Evolutionary conservation across 495 filamentous ascomycete genomes (phyloP).

Genomic region (Aspergillus baeticus): DNA sequence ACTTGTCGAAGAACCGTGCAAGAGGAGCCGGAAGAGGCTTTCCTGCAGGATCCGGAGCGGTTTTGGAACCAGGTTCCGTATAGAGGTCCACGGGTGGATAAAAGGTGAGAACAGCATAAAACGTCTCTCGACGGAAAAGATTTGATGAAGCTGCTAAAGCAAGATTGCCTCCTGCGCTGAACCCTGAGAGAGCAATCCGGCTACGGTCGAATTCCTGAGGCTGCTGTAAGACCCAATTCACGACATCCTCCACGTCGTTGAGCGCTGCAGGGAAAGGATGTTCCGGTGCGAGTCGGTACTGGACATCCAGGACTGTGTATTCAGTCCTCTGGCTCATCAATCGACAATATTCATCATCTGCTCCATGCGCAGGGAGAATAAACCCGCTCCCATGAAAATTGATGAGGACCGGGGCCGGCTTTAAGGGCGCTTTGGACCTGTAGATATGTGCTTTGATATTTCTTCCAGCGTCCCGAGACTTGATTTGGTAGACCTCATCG

Average conservation of each 20-base stretch:
- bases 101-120: conserved; percentile 39
- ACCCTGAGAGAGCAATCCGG: conserved; percentile 42
- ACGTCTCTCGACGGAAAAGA: conserved; percentile 38
- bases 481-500: conserved; percentile 37
- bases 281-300: conserved; percentile 79
- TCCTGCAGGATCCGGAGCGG: conserved; percentile 23
- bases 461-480: conserved; percentile 40
- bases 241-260: conserved; percentile 59
- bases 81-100: conserved; percentile 42
- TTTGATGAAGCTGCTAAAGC: conserved; percentile 36
- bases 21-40: conserved; percentile 25
- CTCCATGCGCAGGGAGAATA: conserved; percentile 39
- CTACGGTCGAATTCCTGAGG: conserved; percentile 34
- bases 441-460: conserved; percentile 49
- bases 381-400: conserved; percentile 49
- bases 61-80: conserved; percentile 20
- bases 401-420: conserved; percentile 40
- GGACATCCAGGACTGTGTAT: conserved; percentile 51
- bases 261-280: conserved; percentile 73
- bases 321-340: conserved; percentile 32
- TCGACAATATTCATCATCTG: conserved; percentile 43
- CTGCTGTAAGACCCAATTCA: conserved; percentile 32
- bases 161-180: conserved; percentile 47
- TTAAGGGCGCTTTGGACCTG: conserved; percentile 20
- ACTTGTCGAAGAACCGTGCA: conserved; percentile 30